Conservation (phyloP, 2,329 filamentous ascomycete species). For the Fusarium bactridioides region DNA sequence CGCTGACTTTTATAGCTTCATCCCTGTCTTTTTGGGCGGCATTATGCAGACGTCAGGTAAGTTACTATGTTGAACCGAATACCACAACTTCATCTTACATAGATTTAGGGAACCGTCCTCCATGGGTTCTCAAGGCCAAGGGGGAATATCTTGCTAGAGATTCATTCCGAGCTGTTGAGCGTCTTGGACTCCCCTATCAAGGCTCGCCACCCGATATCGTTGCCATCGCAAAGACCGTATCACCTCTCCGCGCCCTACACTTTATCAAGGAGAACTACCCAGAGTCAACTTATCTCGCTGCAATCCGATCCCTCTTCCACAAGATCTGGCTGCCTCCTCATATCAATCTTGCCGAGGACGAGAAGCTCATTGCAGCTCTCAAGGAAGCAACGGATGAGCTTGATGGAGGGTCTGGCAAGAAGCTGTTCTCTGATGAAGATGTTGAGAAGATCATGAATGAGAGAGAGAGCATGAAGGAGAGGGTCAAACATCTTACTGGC, state of each 20-base stretch:
- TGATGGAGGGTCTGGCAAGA: constrained; percentile 29
- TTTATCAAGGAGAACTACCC: constrained; percentile 70
- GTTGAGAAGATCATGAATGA: constrained; percentile 64
- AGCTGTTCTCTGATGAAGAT: constrained; percentile 60
- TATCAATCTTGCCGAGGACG: constrained; percentile 66
- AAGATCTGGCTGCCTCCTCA: constrained; percentile 69
- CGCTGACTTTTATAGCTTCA: constrained; percentile 57
- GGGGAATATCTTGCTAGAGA: constrained; percentile 62
- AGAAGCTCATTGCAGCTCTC: constrained; percentile 55
- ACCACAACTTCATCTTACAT: neutral
- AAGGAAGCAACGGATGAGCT: constrained; percentile 42
- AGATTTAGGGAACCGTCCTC: constrained; percentile 73
- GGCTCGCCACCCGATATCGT: constrained; percentile 55
- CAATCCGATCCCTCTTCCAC: constrained; percentile 64
- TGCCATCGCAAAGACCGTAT: constrained; percentile 51
- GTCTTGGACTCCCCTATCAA: constrained; percentile 49
- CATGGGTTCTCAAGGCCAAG: constrained; percentile 76
- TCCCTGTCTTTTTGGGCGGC: constrained; percentile 76
- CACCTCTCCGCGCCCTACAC: constrained; percentile 72
- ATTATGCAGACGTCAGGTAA: constrained; percentile 68
- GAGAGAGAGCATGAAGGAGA: constrained; percentile 54
- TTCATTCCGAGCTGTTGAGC: constrained; percentile 48
- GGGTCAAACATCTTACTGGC: constrained; percentile 65
- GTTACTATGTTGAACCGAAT: constrained; percentile 38
- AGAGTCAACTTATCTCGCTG: constrained; percentile 56